Percentiles rank a stretch among this genome's conserved stretches.
Conservation (phyloP, 2,329 filamentous ascomycete genomes). For the Trichoderma oligosporum region DNA sequence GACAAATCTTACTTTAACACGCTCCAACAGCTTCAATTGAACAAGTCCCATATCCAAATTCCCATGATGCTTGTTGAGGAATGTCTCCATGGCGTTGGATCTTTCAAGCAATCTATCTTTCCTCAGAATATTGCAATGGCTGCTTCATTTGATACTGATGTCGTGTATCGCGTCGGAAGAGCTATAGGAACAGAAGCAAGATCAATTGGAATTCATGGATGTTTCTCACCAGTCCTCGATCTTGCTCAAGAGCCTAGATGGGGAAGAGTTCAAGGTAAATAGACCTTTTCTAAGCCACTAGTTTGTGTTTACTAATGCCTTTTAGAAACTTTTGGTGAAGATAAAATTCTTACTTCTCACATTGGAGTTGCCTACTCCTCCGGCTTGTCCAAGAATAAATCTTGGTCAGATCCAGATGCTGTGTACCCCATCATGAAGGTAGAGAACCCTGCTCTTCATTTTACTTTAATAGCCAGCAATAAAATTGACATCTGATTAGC, state of each 20-base stretch:
- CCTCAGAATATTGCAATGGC: constrained; percentile 18
- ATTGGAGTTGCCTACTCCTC: constrained; percentile 17
- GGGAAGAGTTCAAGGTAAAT: constrained; percentile 13
- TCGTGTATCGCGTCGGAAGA: constrained; percentile 12
- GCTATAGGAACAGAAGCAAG: constrained; percentile 16
- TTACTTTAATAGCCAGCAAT: background rate
- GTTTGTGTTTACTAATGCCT: background rate
- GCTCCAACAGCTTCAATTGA: constrained; percentile 13
- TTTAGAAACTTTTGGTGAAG: constrained; percentile 14
- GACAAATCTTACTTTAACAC: constrained; percentile 13
- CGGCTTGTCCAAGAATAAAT: constrained; percentile 17
- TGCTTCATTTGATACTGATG: constrained; percentile 12
- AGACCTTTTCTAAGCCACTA: background rate
- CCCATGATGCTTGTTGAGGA: constrained; percentile 19
- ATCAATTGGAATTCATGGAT: constrained; percentile 15
- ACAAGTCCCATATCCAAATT: constrained; percentile 13
- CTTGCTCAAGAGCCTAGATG: constrained; percentile 17
- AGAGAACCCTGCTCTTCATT: background rate
- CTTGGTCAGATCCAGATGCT: constrained; percentile 7
- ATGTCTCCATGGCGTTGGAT: constrained; percentile 8
- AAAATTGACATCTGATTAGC: background rate
- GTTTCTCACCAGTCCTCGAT: constrained; percentile 17
- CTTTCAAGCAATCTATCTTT: constrained; percentile 17
- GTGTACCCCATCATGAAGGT: constrained; percentile 19
- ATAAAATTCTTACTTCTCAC: constrained; percentile 14